phyloP scores from a whole-genome alignment of 352 stramenopile genomes.

The Globisporangium acanthophoron region DNA sequence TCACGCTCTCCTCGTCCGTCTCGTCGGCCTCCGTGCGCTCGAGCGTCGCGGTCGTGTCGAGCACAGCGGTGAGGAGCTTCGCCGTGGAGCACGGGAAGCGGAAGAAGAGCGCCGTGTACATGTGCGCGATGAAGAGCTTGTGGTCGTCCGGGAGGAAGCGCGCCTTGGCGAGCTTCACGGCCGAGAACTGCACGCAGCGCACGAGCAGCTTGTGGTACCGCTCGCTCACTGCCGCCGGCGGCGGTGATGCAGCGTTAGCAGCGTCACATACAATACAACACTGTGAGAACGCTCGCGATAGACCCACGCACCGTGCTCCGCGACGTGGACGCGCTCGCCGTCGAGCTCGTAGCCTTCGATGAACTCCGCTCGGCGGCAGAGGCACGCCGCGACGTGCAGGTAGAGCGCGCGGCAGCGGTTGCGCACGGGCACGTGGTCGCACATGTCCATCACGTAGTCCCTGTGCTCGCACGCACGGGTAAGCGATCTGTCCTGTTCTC shows the following conservation, averaged over 20 bases:
- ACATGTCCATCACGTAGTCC: conserved; percentile 82
- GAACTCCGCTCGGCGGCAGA: conserved; percentile 77
- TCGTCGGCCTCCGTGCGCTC: conserved; percentile 16
- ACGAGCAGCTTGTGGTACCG: conserved; percentile 59
- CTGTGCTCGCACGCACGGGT: conserved; percentile 13
- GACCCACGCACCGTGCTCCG: conserved; percentile 23
- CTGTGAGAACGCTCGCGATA: too few species aligned
- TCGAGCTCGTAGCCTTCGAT: conserved; percentile 60
- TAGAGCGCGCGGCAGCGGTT: conserved; percentile 70
- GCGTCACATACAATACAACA: too few species aligned
- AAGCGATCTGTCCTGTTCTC: too few species aligned
- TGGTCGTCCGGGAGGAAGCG: conserved; percentile 69
- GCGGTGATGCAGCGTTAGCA: too few species aligned
- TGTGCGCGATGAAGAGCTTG: conserved; percentile 63
- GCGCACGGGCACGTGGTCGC: conserved; percentile 64
- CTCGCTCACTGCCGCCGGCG: conserved; percentile 31
- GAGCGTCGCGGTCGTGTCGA: conserved; percentile 52
- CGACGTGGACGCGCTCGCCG: conserved; percentile 41
- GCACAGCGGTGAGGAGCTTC: conserved; percentile 43
- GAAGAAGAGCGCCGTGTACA: conserved; percentile 64
- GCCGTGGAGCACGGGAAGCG: conserved; percentile 48
- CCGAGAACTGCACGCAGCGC: conserved; percentile 53
- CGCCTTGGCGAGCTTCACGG: conserved; percentile 55
- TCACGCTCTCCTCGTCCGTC: neutral
- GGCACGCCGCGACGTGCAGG: conserved; percentile 61